Evolutionary conservation across 1,284 basidiomycete genomes (phyloP).

Genomic region (Cryptococcus maquisensis): DNA sequence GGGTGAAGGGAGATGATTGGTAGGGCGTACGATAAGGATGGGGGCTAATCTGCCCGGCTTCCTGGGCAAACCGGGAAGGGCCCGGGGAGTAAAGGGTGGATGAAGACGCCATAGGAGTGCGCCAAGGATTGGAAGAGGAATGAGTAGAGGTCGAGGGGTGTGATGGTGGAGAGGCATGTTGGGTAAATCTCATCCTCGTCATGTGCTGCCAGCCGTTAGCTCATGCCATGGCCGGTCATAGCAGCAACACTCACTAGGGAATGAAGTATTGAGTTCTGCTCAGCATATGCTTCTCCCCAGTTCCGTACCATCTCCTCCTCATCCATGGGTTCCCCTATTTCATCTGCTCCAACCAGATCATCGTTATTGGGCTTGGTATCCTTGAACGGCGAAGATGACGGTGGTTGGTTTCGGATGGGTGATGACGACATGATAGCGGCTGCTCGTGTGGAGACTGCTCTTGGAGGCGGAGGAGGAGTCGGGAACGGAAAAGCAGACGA

Average conservation of each 20-base stretch:
- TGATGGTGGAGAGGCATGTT: slow-evolving; percentile 1
- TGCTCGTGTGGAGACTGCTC: neutral
- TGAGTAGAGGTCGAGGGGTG: neutral
- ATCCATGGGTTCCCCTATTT: slow-evolving; percentile 8
- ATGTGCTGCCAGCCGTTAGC: neutral
- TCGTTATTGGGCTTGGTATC: slow-evolving; percentile 3
- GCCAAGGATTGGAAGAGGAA: neutral
- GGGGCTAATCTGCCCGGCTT: neutral
- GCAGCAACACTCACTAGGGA: slow-evolving; percentile 20
- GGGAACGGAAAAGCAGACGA: neutral
- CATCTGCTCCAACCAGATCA: neutral
- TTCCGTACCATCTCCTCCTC: slow-evolving; percentile 28
- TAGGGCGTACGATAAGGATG: neutral
- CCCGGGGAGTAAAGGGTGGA: neutral
- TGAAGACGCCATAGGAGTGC: neutral
- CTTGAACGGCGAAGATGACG: slow-evolving; percentile 26
- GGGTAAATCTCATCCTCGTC: neutral
- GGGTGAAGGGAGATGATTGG: slow-evolving; percentile 1
- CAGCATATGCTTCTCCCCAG: slow-evolving; percentile 33
- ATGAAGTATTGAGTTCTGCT: slow-evolving; percentile 29
- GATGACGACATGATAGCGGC: slow-evolving; percentile 27
- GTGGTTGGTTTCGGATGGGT: slow-evolving; percentile 29
- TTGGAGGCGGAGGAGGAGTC: neutral
- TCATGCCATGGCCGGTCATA: neutral
- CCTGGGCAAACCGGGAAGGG: neutral